Evolutionary conservation across 139 green algal genomes (phyloP).

Genomic region (Haematococcus sp.): DNA sequence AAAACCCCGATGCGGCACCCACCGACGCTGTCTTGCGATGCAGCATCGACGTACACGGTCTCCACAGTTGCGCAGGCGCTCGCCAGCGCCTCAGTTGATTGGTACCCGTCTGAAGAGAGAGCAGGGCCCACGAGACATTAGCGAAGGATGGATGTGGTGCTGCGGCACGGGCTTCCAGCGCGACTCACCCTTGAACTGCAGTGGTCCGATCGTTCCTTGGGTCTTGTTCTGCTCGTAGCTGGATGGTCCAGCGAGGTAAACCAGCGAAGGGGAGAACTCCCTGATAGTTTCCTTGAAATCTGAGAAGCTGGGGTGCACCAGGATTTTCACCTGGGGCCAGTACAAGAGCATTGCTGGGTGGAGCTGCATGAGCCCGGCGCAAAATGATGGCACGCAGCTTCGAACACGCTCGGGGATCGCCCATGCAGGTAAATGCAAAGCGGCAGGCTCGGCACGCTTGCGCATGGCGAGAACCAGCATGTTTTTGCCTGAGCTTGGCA

Average conservation of each 20-base stretch:
- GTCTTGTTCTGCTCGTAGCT: slow-evolving; percentile 3
- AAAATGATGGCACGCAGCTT: no score
- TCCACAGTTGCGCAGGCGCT: slow-evolving; percentile 13
- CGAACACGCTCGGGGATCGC: no score
- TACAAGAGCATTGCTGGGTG: background rate
- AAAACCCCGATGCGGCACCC: background rate
- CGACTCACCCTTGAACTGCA: slow-evolving; percentile 29
- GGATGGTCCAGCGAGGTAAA: slow-evolving; percentile 53
- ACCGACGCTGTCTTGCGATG: slow-evolving; percentile 19
- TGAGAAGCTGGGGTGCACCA: slow-evolving; percentile 38
- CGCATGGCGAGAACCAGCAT: background rate
- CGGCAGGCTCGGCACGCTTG: background rate
- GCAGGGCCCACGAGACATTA: no score
- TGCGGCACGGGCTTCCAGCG: background rate
- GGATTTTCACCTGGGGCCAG: slow-evolving; percentile 45
- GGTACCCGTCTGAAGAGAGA: background rate
- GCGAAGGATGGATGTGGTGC: no score
- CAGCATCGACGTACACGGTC: slow-evolving; percentile 46
- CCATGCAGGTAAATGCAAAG: background rate
- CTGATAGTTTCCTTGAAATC: slow-evolving; percentile 39
- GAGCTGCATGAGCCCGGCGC: no score
- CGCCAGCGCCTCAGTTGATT: slow-evolving; percentile 13
- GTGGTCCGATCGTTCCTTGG: background rate
- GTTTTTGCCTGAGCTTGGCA: no score
- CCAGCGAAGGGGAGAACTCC: slow-evolving; percentile 43